Percentiles rank a stretch among this genome's conserved stretches.
Evolutionary conservation across 441 rosid species (phyloP).

Genomic region (Pelargonium australe): DNA sequence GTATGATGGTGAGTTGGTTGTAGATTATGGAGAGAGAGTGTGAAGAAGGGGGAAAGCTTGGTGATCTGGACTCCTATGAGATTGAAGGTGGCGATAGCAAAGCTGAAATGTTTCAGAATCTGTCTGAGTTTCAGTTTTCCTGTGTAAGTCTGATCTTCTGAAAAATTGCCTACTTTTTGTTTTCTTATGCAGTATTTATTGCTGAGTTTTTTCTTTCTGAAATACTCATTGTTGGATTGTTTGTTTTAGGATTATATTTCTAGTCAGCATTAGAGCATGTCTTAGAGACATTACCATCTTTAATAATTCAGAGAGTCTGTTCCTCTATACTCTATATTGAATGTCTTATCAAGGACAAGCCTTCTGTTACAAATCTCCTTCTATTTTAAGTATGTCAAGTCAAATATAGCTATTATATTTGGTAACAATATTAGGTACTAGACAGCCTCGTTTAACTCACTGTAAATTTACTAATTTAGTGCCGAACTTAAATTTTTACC

Average conservation of each 20-base stretch:
- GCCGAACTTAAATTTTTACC: too few species aligned
- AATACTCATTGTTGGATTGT: background rate
- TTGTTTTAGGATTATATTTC: background rate
- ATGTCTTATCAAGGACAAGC: background rate
- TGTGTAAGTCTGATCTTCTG: conserved; percentile 53
- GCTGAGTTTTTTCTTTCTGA: background rate
- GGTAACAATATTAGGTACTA: background rate
- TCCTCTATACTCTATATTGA: background rate
- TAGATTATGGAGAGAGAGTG: conserved; percentile 82
- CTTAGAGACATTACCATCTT: too few species aligned
- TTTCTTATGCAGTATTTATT: background rate
- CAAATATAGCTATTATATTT: background rate
- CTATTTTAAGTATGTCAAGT: too few species aligned
- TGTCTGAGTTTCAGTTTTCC: conserved; percentile 90
- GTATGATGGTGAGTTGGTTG: conserved; percentile 13
- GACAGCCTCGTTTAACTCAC: too few species aligned
- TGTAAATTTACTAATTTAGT: too few species aligned
- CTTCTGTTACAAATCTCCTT: background rate
- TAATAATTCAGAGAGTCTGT: too few species aligned
- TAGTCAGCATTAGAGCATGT: too few species aligned
- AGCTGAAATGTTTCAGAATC: conserved; percentile 84
- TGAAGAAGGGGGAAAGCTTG: conserved; percentile 80
- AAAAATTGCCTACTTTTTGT: background rate
- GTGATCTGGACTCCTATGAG: conserved; percentile 85
- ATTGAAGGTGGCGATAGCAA: conserved; percentile 94